phyloP scores from a whole-genome alignment of 371 early-diverging fungal genomes.

The Mortierella sp. region DNA sequence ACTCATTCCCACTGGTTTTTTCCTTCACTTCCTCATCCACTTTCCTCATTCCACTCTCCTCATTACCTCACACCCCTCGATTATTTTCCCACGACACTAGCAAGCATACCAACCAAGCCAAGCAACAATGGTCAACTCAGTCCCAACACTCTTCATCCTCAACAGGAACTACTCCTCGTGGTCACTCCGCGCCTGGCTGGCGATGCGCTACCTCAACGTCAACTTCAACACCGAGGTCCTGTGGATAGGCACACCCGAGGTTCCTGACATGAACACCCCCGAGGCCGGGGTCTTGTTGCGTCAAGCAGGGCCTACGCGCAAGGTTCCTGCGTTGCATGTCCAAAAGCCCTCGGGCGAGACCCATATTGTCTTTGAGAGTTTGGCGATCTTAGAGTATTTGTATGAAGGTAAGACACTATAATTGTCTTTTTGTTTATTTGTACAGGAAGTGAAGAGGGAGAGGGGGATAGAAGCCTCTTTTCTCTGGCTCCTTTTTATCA shows the following conservation, averaged over 20 bases:
- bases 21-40: neutral
- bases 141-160: constrained; percentile 40
- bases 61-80: neutral
- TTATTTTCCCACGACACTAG: neutral
- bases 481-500: no score
- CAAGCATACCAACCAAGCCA: neutral
- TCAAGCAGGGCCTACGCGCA: constrained; percentile 46
- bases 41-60: no score
- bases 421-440: neutral
- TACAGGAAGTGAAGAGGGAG: no score
- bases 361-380: constrained; percentile 51
- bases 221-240: constrained; percentile 36
- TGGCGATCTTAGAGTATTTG: constrained; percentile 56
- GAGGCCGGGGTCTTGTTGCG: constrained; percentile 23
- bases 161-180: constrained; percentile 57
- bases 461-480: no score
- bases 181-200: constrained; percentile 58
- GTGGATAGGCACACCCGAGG: constrained; percentile 28
- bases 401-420: constrained; percentile 46
- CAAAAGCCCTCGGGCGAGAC: constrained; percentile 31
- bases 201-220: constrained; percentile 27
- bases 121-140: neutral
- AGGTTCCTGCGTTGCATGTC: constrained; percentile 51
- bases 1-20: neutral
- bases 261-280: constrained; percentile 28